Conservation (phyloP, 352 stramenopile genomes). For the Pythium phragmiticola region DNA sequence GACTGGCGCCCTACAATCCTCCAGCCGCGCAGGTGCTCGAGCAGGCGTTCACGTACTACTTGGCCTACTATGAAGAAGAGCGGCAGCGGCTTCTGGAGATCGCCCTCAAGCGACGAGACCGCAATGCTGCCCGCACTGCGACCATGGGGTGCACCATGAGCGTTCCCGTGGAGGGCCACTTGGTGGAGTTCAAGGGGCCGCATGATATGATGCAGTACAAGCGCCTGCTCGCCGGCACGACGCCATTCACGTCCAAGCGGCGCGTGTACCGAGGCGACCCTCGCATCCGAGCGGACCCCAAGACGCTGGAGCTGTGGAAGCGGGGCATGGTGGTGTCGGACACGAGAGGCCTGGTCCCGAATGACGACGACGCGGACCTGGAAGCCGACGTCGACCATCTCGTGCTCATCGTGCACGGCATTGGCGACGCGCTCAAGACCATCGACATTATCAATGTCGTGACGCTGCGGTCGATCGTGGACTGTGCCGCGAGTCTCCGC, state of each 20-base stretch:
- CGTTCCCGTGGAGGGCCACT: conserved; percentile 69
- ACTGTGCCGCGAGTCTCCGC: conserved; percentile 69
- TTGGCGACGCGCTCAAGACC: conserved; percentile 87
- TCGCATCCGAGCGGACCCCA: conserved; percentile 58
- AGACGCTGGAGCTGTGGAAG: conserved; percentile 57
- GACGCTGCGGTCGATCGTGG: conserved; percentile 79
- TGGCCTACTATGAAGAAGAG: conserved; percentile 66
- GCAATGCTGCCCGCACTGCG: conserved; percentile 9
- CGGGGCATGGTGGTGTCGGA: conserved; percentile 36
- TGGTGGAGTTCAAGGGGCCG: conserved; percentile 80
- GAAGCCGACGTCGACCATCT: conserved; percentile 82
- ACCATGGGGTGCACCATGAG: conserved; percentile 44
- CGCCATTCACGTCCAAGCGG: conserved; percentile 77
- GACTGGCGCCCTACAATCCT: conserved; percentile 70
- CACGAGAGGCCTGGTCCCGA: conserved; percentile 22
- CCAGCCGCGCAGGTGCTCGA: conserved; percentile 50
- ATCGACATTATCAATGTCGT: conserved; percentile 86
- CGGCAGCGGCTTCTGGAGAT: conserved; percentile 51
- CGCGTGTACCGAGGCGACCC: conserved; percentile 77
- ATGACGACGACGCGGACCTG: conserved; percentile 69
- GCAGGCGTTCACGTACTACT: conserved; percentile 71
- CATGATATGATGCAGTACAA: conserved; percentile 86
- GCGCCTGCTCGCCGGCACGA: conserved; percentile 67
- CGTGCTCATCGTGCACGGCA: conserved; percentile 88
- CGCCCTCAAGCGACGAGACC: conserved; percentile 36